Percentiles rank a stretch among this genome's conserved stretches.
phyloP scores from a whole-genome alignment of 140 eudicot genomes.

The Senecio squalidus region DNA sequence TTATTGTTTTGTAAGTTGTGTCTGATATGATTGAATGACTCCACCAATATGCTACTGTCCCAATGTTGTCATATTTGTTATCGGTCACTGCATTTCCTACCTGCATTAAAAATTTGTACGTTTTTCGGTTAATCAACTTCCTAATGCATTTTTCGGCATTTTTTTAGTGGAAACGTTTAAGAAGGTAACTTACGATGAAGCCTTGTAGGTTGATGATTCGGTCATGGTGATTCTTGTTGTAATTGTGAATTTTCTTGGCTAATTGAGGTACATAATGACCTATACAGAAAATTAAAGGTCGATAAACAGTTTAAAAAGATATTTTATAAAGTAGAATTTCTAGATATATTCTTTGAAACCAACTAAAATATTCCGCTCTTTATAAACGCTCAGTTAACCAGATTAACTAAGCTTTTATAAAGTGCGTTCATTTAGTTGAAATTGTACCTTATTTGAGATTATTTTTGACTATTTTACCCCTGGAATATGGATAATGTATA shows the following conservation, averaged over 20 bases:
- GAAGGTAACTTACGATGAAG: slow-evolving; percentile 56
- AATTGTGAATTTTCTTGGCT: slow-evolving; percentile 52
- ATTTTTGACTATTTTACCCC: slow-evolving; percentile 12
- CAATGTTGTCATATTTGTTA: slow-evolving; percentile 55
- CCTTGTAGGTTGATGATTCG: slow-evolving; percentile 78
- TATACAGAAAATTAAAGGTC: not conserved
- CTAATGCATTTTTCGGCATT: not conserved
- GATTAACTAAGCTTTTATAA: no score
- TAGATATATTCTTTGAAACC: no score
- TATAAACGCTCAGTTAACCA: no score
- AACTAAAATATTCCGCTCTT: no score
- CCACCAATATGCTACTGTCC: slow-evolving; percentile 80
- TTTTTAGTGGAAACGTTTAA: not conserved
- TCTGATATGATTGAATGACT: slow-evolving; percentile 78
- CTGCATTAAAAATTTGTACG: slow-evolving; percentile 25
- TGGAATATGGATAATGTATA: not conserved
- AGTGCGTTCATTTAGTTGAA: no score
- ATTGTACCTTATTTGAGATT: slow-evolving; percentile 14
- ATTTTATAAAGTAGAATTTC: no score
- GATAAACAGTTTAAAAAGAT: not conserved
- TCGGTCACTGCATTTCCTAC: slow-evolving; percentile 93
- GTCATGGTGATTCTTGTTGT: slow-evolving; percentile 40
- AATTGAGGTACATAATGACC: slow-evolving; percentile 91
- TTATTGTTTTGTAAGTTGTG: slow-evolving; percentile 37
- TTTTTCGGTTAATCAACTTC: not conserved